phyloP scores from a whole-genome alignment of 2,329 filamentous ascomycete species.

The Fonsecaea monophora region DNA sequence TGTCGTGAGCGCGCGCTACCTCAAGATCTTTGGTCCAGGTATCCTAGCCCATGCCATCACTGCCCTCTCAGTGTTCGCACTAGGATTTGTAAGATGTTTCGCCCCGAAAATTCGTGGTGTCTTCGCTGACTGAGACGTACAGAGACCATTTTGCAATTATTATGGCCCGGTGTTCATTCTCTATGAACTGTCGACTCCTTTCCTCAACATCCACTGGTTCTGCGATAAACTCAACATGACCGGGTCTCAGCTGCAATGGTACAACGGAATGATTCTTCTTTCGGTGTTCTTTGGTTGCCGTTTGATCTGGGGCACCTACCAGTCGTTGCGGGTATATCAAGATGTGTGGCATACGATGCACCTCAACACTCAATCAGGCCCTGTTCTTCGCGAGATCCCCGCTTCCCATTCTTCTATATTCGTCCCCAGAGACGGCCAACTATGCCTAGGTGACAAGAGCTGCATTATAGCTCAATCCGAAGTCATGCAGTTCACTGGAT shows the following conservation, averaged over 20 bases:
- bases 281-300: slow-evolving; percentile 67
- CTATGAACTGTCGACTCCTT: slow-evolving; percentile 70
- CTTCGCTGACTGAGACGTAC: slow-evolving; percentile 26
- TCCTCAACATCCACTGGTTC: slow-evolving; percentile 74
- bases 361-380: slow-evolving; percentile 45
- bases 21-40: slow-evolving; percentile 66
- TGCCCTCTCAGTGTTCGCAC: slow-evolving; percentile 65
- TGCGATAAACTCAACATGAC: slow-evolving; percentile 72
- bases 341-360: slow-evolving; percentile 64
- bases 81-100: slow-evolving; percentile 66
- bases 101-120: background rate
- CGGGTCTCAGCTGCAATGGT: slow-evolving; percentile 65
- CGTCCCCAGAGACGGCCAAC: slow-evolving; percentile 42
- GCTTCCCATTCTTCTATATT: slow-evolving; percentile 31
- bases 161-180: slow-evolving; percentile 71
- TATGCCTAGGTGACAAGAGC: slow-evolving; percentile 48
- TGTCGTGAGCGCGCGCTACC: slow-evolving; percentile 61
- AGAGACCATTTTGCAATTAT: slow-evolving; percentile 71
- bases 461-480: slow-evolving; percentile 53
- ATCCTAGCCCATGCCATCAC: slow-evolving; percentile 68
- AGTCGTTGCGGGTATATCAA: slow-evolving; percentile 63
- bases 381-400: slow-evolving; percentile 41
- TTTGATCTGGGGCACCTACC: slow-evolving; percentile 68
- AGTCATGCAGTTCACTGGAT: slow-evolving; percentile 57
- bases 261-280: slow-evolving; percentile 68